A percentile compares a stretch with the other conserved stretches of the same genome.
These are phyloP conservation scores for Paecilomyces niveus DNA, from an alignment of 2,329 filamentous ascomycete species.

Conservation along the genomic window DNA sequence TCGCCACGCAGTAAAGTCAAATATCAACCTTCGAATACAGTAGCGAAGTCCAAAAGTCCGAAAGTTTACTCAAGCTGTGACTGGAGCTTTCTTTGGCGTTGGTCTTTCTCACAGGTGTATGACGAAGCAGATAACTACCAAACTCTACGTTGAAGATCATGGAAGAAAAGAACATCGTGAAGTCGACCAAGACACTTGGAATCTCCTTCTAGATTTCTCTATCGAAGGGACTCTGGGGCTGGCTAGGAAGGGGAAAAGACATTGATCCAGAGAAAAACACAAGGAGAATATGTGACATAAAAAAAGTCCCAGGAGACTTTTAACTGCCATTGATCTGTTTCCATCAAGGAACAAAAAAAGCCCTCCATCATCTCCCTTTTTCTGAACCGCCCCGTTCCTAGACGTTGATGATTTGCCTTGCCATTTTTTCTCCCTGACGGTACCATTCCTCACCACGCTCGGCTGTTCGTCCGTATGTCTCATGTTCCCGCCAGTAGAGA, in stretches of 20 bases:
- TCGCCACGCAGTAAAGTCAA: no score
- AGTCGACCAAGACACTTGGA: not conserved
- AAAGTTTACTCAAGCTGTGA: no score
- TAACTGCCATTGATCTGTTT: not conserved
- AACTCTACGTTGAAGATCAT: not conserved
- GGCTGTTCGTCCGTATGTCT: not conserved
- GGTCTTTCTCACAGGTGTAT: not conserved
- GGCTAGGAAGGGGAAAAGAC: not conserved
- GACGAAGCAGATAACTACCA: not conserved
- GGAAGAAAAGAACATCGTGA: not conserved
- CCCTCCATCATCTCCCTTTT: not conserved
- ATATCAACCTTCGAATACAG: no score
- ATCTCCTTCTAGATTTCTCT: not conserved
- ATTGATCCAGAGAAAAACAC: not conserved
- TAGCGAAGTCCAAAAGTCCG: no score
- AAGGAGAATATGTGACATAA: not conserved
- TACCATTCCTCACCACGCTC: not conserved
- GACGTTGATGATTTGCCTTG: not conserved
- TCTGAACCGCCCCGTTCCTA: not conserved
- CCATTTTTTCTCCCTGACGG: not conserved
- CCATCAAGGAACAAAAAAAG: not conserved
- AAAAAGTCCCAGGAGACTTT: not conserved
- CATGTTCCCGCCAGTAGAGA: not conserved
- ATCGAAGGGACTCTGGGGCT: not conserved
- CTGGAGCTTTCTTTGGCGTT: not conserved